Evolutionary conservation across 495 filamentous ascomycete species (phyloP), one percentile per base, ranked within the genome.

Genomic region (Lophiostoma macrostomum): DNA sequence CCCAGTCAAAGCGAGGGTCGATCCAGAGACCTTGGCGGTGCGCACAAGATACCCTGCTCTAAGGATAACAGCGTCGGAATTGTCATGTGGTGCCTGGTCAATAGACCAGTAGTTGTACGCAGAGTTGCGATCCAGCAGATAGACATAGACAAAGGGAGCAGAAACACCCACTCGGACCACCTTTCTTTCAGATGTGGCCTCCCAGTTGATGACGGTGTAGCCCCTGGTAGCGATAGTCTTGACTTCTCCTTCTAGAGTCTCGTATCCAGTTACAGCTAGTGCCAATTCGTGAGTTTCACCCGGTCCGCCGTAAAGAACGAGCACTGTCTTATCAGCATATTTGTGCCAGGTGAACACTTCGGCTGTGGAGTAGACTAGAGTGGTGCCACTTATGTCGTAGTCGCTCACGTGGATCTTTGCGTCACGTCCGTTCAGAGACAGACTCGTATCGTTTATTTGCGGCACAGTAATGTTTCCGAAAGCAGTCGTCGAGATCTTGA

Each of bases 1-100:
- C 6, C 82, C 87, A 23, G 77, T 77, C 19, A 91, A 65, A 28
- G 80, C 69, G 3, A 89, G 68, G 11, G 73, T 71, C 5, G 51
- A 62, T 11, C 76, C 75, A 20, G 74, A 29, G 5, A 86, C 51
- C 6, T 71, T 71, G 0, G 81, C 84, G 6, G 72, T 80, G 12
- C 87, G 80, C 24, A 90, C 73, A n/a, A 91, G 82, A 61, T 90
- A 90, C 5, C 84, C 82, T 0, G 83, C 87, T 50, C 84, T 77
- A 51, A 89, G 73, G 48, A 90, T 85, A 1, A 62, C 42, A 32
- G 58, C 35, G 36, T 43, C 44, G 13, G 58, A 48, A n/a, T 31
- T 34, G 20, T 53, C 36, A 38, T 57, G 48, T 10, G 67, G 67
- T 10, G 82, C 63, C 43, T 48, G 47, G 51, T 85, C 72, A 1